Evolutionary conservation across 2,329 filamentous ascomycete species (phyloP), one percentile per base, ranked within the genome.

Genomic region (Arachnomyces sp.): DNA sequence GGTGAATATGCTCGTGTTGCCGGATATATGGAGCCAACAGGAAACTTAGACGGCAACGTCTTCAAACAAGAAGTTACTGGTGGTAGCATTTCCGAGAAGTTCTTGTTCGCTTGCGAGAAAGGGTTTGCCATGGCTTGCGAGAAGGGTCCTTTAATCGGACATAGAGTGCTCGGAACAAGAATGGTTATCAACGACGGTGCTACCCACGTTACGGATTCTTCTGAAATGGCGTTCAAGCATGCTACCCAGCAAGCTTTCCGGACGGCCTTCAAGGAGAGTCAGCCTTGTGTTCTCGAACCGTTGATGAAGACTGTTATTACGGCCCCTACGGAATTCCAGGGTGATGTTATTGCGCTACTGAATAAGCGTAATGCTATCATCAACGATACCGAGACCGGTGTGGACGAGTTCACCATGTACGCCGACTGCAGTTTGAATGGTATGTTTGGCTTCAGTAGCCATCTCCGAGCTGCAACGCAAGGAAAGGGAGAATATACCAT

Each of bases 241-340:
- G 90, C 92, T 9, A 94, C 92, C 2, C 87, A 94, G 64, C 85
- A 94, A 71, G 92, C 92, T 17, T 98, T 98, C 81, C 81, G 84
- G 53, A 94, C 95, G 68, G 84, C 87, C 13, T 96, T 98, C 70
- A 72, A 75, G 44, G 79, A 84, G 9, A 86, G 82, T 28, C 77
- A 80, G 38, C 89, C 90, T 2, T 77, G 86, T 54, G 81, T 98
- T 7, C 78, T 98, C 28, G 92, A 98, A 66, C 92, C 92, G 4
- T 69, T 98, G 40, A 98, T 98, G 92, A 96, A 95, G 76, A 95
- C 88, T 1, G 89, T 88, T 45, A 88, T 98, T 56, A 94, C 88
- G 25, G 89, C 92, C 1, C 92, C 92, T 34, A 87, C 84, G 57
- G 92, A 98, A 72, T 98, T 96, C 73, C 92, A 98, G 68, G 92